These are phyloP conservation scores for Botrytis sinoallii DNA, from an alignment of 2,329 filamentous ascomycete genomes.

Conservation along the genomic window DNA sequence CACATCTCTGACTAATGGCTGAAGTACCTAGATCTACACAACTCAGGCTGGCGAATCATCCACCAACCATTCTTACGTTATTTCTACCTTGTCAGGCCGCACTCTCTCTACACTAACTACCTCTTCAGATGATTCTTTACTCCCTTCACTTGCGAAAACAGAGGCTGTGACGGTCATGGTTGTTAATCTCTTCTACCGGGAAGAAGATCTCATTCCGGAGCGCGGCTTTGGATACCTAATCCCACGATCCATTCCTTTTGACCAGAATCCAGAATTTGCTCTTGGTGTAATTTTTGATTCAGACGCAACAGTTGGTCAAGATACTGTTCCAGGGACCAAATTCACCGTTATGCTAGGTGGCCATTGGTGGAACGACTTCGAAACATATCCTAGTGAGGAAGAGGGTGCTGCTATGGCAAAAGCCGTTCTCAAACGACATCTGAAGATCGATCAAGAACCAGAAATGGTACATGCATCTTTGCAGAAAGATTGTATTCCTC, in stretches of 20 bases:
- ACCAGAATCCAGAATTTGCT: slow-evolving; percentile 75
- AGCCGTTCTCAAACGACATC: slow-evolving; percentile 66
- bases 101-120: slow-evolving; percentile 26
- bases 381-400: slow-evolving; percentile 57
- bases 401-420: slow-evolving; percentile 69
- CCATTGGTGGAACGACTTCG: slow-evolving; percentile 77
- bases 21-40: slow-evolving; percentile 36
- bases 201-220: slow-evolving; percentile 57
- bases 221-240: slow-evolving; percentile 91
- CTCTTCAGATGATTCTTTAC: slow-evolving; percentile 23
- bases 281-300: slow-evolving; percentile 93
- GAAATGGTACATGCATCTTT: slow-evolving; percentile 59
- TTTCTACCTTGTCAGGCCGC: slow-evolving; percentile 55
- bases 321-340: slow-evolving; percentile 67
- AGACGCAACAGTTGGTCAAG: slow-evolving; percentile 45
- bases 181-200: slow-evolving; percentile 81
- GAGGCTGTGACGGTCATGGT: slow-evolving; percentile 81
- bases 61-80: slow-evolving; percentile 52
- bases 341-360: slow-evolving; percentile 93
- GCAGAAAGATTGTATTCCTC: slow-evolving; percentile 76
- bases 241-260: slow-evolving; percentile 65
- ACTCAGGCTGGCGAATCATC: slow-evolving; percentile 25
- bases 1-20: not conserved
- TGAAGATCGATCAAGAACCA: slow-evolving; percentile 63
- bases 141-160: slow-evolving; percentile 52